phyloP scores from a whole-genome alignment of 192 early-diverging fungal genomes.

The Dispira parvispora region DNA sequence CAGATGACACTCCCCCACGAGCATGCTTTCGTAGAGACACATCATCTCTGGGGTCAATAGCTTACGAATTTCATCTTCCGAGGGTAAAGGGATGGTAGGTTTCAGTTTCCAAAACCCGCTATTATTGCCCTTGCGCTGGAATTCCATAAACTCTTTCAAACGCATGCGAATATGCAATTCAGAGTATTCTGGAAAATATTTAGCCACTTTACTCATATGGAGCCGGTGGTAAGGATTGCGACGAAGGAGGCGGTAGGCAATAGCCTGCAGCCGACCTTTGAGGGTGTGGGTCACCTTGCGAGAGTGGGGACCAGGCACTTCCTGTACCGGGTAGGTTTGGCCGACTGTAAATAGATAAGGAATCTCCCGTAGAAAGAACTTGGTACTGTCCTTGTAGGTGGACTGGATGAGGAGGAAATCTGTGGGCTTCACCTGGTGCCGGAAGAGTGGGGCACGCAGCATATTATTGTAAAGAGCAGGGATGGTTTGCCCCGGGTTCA shows the following conservation, averaged over 20 bases:
- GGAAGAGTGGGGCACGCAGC: slow-evolving; percentile 81
- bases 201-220: slow-evolving; percentile 56
- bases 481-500: slow-evolving; percentile 79
- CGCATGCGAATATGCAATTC: slow-evolving; percentile 80
- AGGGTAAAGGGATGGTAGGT: slow-evolving; percentile 42
- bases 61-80: slow-evolving; percentile 80
- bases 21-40: slow-evolving; percentile 87
- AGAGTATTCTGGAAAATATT: slow-evolving; percentile 69
- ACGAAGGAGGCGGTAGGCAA: slow-evolving; percentile 73
- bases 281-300: slow-evolving; percentile 76
- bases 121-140: slow-evolving; percentile 65
- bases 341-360: slow-evolving; percentile 71
- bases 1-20: slow-evolving; percentile 80
- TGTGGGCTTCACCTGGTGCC: slow-evolving; percentile 43
- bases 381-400: slow-evolving; percentile 57
- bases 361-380: slow-evolving; percentile 76
- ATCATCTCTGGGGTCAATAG: slow-evolving; percentile 89
- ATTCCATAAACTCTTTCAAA: slow-evolving; percentile 93
- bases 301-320: slow-evolving; percentile 90
- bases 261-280: slow-evolving; percentile 76
- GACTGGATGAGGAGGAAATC: slow-evolving; percentile 80
- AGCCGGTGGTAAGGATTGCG: slow-evolving; percentile 58
- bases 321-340: slow-evolving; percentile 84
- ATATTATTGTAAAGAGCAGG: slow-evolving; percentile 86
- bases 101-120: slow-evolving; percentile 89